Evolutionary conservation across 768 basidiomycete genomes (phyloP), one percentile per base, ranked within the genome.

Genomic region (Boletus vinaceobasis): DNA sequence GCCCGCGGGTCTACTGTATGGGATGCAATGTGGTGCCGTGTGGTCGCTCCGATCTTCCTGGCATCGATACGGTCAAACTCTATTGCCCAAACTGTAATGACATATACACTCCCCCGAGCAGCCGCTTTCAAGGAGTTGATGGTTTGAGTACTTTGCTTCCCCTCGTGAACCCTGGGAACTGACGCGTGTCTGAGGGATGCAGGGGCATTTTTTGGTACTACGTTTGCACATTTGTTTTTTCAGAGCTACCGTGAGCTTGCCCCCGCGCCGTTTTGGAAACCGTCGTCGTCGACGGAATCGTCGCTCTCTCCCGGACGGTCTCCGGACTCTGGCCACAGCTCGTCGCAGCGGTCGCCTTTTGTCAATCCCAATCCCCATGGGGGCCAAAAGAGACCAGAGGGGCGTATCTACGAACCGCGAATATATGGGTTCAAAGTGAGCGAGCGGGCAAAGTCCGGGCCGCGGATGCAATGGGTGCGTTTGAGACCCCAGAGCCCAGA

Each of bases 161-260:
- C 54, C 47, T 57, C 57, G 43, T 43, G 48, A 23, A 50, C 21
- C 40, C 37, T 46, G 53, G 50, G 35, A 58, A 43, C 58, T 51
- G 55, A 63, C 29, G 52, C 44, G 46, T 23, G 59, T 60, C 58
- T 37, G 59, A 63, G 53, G 59, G 58, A 60, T 56, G 35, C 58
- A 98, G 95, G 96, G 58, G 97, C 97, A 11, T 99, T 98, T 76
- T 99, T 99, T 75, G 97, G 97, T 21, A 98, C 96, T 0, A 98
- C 96, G n/a, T 99, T 99, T 71, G 80, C 95, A 1, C 94, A 98
- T 65, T 79, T 99, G 26, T 96, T 98, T 76, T 98, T 98, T 81
- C 94, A 98, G 68, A 94, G 90, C 58, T 98, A 96, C 75, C 90
- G 91, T 26, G 93, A 96, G 69, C 82, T 95, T n/a, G 85, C 92